Percentiles rank a stretch among this genome's conserved stretches.
phyloP scores from a whole-genome alignment of 164 flowering plant genomes.

The Chloranthus sessilifolius region DNA sequence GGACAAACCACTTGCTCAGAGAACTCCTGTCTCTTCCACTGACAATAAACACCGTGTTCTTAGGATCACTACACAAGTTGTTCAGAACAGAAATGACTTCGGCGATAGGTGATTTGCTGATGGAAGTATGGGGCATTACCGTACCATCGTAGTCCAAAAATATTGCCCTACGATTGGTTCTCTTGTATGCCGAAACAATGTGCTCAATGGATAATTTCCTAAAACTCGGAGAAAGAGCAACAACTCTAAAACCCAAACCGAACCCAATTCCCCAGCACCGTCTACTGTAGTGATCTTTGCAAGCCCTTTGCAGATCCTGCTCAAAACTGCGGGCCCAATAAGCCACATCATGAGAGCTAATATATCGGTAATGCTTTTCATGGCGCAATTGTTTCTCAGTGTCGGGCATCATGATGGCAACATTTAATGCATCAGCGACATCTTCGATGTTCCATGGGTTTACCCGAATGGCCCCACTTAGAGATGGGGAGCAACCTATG shows the following conservation, averaged over 20 bases:
- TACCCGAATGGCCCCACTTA: conserved; percentile 8
- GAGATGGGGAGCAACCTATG: conserved; percentile 11
- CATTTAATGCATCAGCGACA: conserved; percentile 6
- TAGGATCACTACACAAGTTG: conserved; percentile 2
- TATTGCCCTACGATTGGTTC: conserved; percentile 7
- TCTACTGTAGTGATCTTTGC: conserved; percentile 4
- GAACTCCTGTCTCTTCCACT: not conserved
- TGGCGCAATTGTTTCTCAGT: conserved; percentile 12
- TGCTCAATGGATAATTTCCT: conserved; percentile 3
- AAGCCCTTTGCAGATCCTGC: conserved; percentile 6
- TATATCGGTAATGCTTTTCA: conserved; percentile 10
- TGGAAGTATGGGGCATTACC: conserved; percentile 1
- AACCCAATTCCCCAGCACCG: conserved; percentile 7
- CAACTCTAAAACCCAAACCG: not conserved
- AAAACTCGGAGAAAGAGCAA: conserved; percentile 1
- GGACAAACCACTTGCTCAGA: conserved; percentile 1
- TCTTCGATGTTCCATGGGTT: conserved; percentile 13
- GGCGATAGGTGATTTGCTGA: not conserved
- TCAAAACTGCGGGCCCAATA: conserved; percentile 8
- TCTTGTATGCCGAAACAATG: conserved; percentile 1
- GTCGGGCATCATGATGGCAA: not conserved
- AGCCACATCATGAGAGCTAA: conserved; percentile 9
- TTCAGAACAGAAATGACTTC: conserved; percentile 1
- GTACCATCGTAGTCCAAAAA: conserved; percentile 10
- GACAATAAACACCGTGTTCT: conserved; percentile 4